Base-by-base conservation (phyloP, 75 land plant genomes). In the Selaginella moellendorffii region DNA sequence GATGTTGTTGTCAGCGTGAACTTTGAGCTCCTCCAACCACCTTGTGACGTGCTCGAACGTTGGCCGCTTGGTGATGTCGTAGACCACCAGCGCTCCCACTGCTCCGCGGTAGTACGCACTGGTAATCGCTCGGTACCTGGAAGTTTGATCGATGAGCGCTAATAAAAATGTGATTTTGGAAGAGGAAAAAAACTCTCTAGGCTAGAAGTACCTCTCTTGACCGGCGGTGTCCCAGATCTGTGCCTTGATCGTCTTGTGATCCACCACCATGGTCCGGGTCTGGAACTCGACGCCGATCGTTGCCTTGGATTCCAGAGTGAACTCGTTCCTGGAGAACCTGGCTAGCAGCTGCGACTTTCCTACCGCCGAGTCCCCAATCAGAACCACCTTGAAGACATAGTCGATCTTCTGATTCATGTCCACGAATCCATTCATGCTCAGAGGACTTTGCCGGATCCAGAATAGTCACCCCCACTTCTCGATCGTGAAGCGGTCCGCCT, bases 161-260 rank as follows among this genome's bases (percentile, higher is more conserved):
- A n/a, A n/a, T n/a, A n/a, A n/a, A n/a, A n/a, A n/a, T n/a, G n/a
- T n/a, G n/a, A n/a, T n/a, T n/a, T n/a, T n/a, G n/a, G n/a, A n/a
- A n/a, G n/a, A n/a, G n/a, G n/a, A n/a, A n/a, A n/a, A n/a, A n/a
- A n/a, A n/a, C n/a, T n/a, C n/a, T n/a, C n/a, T n/a, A n/a, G n/a
- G n/a, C n/a, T n/a, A n/a, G n/a, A 28, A 2, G 28, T 36, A 70
- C 72, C 77, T 69, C 60, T 75, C 77, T 60, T 75, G 77, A 42
- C 77, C 77, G 52, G 77, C 77, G 29, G 77, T 75, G 72, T 75
- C 77, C 77, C 77, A 75, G 73, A 75, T 75, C 77, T 75, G 77
- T 9, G 77, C 77, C 31, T 75, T 75, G 73, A 75, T 75, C 64
- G 70, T 23, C 29, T 75, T 75, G 60, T 52, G 19, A 0, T 75